These are phyloP conservation scores for Colletotrichum karsti DNA, from an alignment of 2,329 filamentous ascomycete species.

Conservation along the genomic window DNA sequence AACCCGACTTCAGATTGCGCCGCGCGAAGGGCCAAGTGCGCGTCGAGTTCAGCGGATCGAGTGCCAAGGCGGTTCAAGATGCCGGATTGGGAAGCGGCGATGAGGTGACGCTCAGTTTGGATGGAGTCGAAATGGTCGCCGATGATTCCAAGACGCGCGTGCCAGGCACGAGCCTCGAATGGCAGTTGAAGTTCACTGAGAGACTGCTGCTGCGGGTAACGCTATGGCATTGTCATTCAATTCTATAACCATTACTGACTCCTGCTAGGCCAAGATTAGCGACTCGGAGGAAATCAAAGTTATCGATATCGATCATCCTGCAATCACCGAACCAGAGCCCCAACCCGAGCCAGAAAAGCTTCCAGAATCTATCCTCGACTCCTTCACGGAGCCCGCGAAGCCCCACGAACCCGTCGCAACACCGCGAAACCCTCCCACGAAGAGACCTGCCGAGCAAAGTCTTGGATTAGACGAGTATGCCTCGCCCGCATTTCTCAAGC, in stretches of 20 bases:
- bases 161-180: slow-evolving; percentile 62
- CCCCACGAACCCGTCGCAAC: slow-evolving; percentile 25
- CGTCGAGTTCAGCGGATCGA: slow-evolving; percentile 75
- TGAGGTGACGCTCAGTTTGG: slow-evolving; percentile 73
- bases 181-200: slow-evolving; percentile 65
- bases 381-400: slow-evolving; percentile 28
- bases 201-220: slow-evolving; percentile 59
- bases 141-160: slow-evolving; percentile 56
- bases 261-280: slow-evolving; percentile 49
- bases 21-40: slow-evolving; percentile 82
- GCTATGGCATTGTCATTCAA: neutral
- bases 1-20: slow-evolving; percentile 84
- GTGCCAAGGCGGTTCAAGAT: slow-evolving; percentile 74
- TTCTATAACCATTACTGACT: slow-evolving; percentile 29
- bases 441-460: slow-evolving; percentile 43
- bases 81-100: slow-evolving; percentile 82
- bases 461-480: slow-evolving; percentile 65
- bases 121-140: slow-evolving; percentile 72
- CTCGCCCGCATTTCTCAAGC: slow-evolving; percentile 84
- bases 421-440: slow-evolving; percentile 28
- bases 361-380: slow-evolving; percentile 27
- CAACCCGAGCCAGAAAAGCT: slow-evolving; percentile 28
- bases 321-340: slow-evolving; percentile 26
- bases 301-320: slow-evolving; percentile 62
- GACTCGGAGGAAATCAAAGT: slow-evolving; percentile 56